Base-by-base conservation (phyloP, 1,284 basidiomycete species). In the Cryptococcus neoformans region DNA sequence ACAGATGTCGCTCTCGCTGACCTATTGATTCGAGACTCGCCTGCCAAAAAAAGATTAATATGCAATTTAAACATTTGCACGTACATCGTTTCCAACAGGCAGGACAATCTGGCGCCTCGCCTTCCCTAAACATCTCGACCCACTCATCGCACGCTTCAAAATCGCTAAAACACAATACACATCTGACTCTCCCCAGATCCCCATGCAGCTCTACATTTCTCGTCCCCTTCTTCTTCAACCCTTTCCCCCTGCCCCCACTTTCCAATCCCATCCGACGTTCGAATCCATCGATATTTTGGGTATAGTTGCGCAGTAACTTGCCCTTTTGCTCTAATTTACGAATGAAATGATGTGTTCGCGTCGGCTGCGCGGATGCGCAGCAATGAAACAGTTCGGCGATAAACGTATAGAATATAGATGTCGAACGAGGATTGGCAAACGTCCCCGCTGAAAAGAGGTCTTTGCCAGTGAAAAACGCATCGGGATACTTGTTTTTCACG, bases 251-350 rank as follows among this genome's bases (percentile, higher is more conserved):
- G 73, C 78, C 88, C 85, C 48, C 86, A 82, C 72, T 87, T 86
- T 56, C 82, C 6, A 97, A 81, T 0, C 93, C 94, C 1, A 85
- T 85, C 54, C 83, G 82, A 65, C 87, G 87, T 74, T 97, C 94
- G 17, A 97, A 80, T 6, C 91, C 92, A 75, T 97, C 94, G 51
- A 97, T 93, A 71, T 96, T 97, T 76, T 96, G 93, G 0, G 94
- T 96, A 75, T 97, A 97, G 3, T 87, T 89, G 53, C 93, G 85
- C 36, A 95, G 77, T 1, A 98, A 80, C 69, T 89, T 92, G 53
- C 89, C 88, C 76, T 92, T 91, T 9, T 81, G 75, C 64, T 95
- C 89, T 0, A 97, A 83, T 6, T 85, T 87, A 68, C 88, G 88
- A 59, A 97, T 85, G 76, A 97, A 94, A 57, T 83, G 83, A 74